phyloP scores from a whole-genome alignment of 2,329 filamentous ascomycete genomes.

The Mycocentrospora acerina region DNA sequence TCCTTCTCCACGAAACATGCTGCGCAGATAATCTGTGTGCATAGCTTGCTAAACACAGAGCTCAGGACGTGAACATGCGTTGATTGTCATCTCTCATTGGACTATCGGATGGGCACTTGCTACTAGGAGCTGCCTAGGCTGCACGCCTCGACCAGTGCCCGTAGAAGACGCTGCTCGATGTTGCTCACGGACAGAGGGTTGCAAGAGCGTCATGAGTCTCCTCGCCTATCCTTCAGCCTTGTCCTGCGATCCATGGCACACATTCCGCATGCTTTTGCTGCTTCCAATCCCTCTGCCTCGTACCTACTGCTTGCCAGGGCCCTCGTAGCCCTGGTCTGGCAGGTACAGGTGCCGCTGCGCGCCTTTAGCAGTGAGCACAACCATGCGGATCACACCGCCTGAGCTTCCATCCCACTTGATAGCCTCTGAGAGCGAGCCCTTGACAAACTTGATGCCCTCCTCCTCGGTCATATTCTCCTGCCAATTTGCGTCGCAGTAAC shows the following conservation, averaged over 20 bases:
- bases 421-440: slow-evolving; percentile 84
- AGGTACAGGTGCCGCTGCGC: slow-evolving; percentile 93
- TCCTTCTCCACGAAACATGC: neutral
- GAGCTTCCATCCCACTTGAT: slow-evolving; percentile 99
- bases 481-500: slow-evolving; percentile 97
- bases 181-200: no score
- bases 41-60: no score
- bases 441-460: slow-evolving; percentile 90
- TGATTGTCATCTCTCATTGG: slow-evolving; percentile 11
- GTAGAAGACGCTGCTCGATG: no score
- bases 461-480: slow-evolving; percentile 89
- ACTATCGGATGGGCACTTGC: neutral
- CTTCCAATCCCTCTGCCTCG: slow-evolving; percentile 1
- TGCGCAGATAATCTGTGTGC: neutral
- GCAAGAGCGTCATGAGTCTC: no score
- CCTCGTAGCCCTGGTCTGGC: slow-evolving; percentile 81
- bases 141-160: no score
- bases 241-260: slow-evolving; percentile 9
- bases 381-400: slow-evolving; percentile 96
- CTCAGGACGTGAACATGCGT: slow-evolving; percentile 4
- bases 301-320: slow-evolving; percentile 60
- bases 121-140: no score
- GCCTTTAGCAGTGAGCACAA: slow-evolving; percentile 87
- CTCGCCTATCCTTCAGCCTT: no score
- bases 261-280: slow-evolving; percentile 5